Percentiles rank a stretch among this genome's conserved stretches.
Conservation (phyloP, 2,329 filamentous ascomycete genomes). For the Aspergillus sp. region DNA sequence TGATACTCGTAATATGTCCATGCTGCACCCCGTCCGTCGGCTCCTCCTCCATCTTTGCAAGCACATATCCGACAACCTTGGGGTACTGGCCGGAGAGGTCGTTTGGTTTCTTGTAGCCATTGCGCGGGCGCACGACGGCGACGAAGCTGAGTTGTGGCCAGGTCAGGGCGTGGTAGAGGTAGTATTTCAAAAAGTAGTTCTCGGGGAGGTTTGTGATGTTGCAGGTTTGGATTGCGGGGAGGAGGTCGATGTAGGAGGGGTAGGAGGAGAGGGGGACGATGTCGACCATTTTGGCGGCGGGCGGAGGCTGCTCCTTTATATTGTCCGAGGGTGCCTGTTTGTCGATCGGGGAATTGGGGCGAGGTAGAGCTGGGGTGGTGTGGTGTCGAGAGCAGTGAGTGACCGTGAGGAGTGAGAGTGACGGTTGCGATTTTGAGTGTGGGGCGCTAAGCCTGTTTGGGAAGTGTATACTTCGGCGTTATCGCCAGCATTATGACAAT, state of each 20-base stretch:
- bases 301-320: neutral
- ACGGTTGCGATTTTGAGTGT: conserved; percentile 1
- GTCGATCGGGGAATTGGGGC: neutral
- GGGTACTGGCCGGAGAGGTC: conserved; percentile 75
- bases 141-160: conserved; percentile 98
- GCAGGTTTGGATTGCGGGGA: conserved; percentile 87
- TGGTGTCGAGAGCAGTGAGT: neutral
- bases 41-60: conserved; percentile 99
- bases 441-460: conserved; percentile 7
- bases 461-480: conserved; percentile 1
- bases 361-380: neutral
- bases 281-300: conserved; percentile 46
- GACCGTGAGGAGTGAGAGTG: neutral
- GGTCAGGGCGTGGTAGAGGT: conserved; percentile 96
- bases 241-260: conserved; percentile 72
- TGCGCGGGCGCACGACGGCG: conserved; percentile 83
- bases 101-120: conserved; percentile 67
- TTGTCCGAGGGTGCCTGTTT: neutral
- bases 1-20: conserved; percentile 93
- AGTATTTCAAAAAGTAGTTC: conserved; percentile 99
- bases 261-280: conserved; percentile 49
- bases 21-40: conserved; percentile 86
- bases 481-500: neutral
- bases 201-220: conserved; percentile 99
- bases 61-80: conserved; percentile 98